These are phyloP conservation scores for Ascochyta rabiei DNA, from an alignment of 2,329 filamentous ascomycete species.

Conservation along the genomic window DNA sequence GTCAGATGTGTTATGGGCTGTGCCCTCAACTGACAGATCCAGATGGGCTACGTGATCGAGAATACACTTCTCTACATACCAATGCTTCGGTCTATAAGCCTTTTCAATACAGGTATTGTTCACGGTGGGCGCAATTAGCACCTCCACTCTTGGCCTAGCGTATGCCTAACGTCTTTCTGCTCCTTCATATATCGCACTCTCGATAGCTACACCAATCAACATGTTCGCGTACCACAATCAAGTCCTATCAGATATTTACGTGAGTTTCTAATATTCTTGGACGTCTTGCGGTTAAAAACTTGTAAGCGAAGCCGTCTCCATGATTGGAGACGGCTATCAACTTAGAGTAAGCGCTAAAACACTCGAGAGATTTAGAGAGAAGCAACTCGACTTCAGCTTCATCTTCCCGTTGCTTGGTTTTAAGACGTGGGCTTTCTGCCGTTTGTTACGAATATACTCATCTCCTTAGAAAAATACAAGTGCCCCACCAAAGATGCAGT, in stretches of 20 bases:
- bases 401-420: too few species aligned
- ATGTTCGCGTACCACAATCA: background rate
- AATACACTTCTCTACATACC: background rate
- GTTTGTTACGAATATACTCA: too few species aligned
- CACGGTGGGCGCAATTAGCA: background rate
- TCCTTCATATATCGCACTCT: background rate
- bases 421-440: too few species aligned
- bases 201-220: background rate
- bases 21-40: background rate
- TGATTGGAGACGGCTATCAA: background rate
- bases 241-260: background rate
- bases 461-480: too few species aligned
- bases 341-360: background rate
- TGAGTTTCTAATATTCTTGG: background rate
- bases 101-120: background rate
- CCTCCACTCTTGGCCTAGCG: background rate
- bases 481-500: too few species aligned
- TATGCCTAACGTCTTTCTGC: background rate
- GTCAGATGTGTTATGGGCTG: background rate
- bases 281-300: background rate
- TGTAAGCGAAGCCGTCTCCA: too few species aligned
- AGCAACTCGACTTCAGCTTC: background rate
- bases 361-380: background rate
- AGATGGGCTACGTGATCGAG: background rate
- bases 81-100: background rate